phyloP scores from a whole-genome alignment of 352 stramenopile species.

The Globisporangium acanthophoron region DNA sequence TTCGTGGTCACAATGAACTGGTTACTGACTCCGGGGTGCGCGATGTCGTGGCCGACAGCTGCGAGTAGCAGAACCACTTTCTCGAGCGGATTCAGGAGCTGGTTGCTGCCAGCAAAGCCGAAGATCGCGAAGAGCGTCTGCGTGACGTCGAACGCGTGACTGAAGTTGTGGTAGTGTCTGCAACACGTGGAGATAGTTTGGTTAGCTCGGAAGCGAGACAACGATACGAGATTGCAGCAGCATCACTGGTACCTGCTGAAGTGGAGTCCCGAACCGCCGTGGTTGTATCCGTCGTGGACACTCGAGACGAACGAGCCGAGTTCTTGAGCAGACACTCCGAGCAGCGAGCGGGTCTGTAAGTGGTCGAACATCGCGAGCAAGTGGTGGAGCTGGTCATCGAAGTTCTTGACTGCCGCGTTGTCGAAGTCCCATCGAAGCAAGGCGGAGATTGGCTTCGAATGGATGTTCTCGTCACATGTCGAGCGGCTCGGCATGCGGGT shows the following conservation, averaged over 20 bases:
- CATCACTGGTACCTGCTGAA: slow-evolving; percentile 10
- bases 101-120: slow-evolving; percentile 5
- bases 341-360: slow-evolving; percentile 1
- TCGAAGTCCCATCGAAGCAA: slow-evolving; percentile 19
- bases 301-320: slow-evolving; percentile 6
- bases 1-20: slow-evolving; percentile 16
- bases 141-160: slow-evolving; percentile 22
- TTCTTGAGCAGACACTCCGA: slow-evolving; percentile 6
- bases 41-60: slow-evolving; percentile 24
- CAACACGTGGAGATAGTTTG: background rate
- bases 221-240: background rate
- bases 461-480: background rate
- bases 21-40: slow-evolving; percentile 23
- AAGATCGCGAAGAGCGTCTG: slow-evolving; percentile 26
- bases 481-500: background rate
- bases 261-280: background rate
- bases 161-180: slow-evolving; percentile 27
- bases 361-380: slow-evolving; percentile 15
- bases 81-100: slow-evolving; percentile 16
- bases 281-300: slow-evolving; percentile 12
- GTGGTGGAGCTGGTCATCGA: slow-evolving; percentile 9
- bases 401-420: background rate
- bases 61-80: slow-evolving; percentile 18
- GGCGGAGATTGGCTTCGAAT: background rate
- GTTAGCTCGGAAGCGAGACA: background rate